Conservation (phyloP, 2,329 filamentous ascomycete genomes). For the Pestalotiopsis fici region DNA sequence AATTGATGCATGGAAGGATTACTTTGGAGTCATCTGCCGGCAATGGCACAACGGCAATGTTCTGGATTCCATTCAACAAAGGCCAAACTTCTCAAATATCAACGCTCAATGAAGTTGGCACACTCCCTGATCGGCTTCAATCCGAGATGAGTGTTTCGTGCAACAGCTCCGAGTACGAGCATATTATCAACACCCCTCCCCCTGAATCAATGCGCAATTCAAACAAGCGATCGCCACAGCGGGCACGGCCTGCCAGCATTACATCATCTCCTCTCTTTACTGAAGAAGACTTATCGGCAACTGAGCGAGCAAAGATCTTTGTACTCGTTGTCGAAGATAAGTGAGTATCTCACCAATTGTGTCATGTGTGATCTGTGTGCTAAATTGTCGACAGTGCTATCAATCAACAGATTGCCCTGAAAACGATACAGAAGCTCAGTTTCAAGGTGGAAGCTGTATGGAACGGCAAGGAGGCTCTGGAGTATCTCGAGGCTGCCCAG, state of each 20-base stretch:
- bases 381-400: conserved; percentile 48
- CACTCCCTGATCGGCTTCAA: conserved; percentile 68
- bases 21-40: conserved; percentile 67
- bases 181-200: conserved; percentile 44
- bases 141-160: conserved; percentile 66
- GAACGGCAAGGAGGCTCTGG: conserved; percentile 78
- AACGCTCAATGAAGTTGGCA: conserved; percentile 61
- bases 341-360: conserved; percentile 42
- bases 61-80: conserved; percentile 78
- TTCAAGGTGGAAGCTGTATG: conserved; percentile 72
- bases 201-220: conserved; percentile 28
- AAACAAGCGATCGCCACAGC: conserved; percentile 22
- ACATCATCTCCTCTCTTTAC: conserved; percentile 25
- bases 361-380: neutral
- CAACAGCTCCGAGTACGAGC: conserved; percentile 65
- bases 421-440: conserved; percentile 72
- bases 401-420: conserved; percentile 76
- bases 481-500: conserved; percentile 64
- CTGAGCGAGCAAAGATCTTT: conserved; percentile 64
- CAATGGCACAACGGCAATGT: conserved; percentile 71
- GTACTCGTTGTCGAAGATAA: conserved; percentile 84
- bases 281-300: conserved; percentile 50
- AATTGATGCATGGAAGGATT: conserved; percentile 79
- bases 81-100: conserved; percentile 51
- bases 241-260: conserved; percentile 34